Conservation (phyloP, 495 filamentous ascomycete genomes). For the Cetradonia linearis region DNA sequence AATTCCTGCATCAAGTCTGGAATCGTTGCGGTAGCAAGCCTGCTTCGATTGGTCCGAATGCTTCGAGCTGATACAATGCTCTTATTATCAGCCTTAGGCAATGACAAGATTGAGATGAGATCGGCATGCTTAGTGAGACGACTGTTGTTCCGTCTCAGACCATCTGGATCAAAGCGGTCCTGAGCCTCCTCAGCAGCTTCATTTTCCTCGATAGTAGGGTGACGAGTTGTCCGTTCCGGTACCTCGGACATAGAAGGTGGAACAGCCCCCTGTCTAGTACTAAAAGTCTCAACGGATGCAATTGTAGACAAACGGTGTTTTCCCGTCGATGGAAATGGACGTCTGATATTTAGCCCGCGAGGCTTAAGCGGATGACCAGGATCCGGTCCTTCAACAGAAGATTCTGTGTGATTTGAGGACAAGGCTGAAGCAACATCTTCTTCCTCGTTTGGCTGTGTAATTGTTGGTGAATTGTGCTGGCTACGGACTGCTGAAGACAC, state of each 20-base stretch:
- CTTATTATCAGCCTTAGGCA: conserved; percentile 52
- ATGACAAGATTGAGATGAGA: conserved; percentile 81
- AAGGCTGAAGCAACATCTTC: conserved; percentile 29
- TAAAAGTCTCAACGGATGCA: conserved; percentile 52
- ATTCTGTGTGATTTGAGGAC: conserved; percentile 14
- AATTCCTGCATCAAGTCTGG: conserved; percentile 72
- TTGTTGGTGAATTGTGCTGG: not conserved
- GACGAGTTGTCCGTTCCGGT: conserved; percentile 14
- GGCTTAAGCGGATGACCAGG: conserved; percentile 14
- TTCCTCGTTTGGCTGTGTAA: conserved; percentile 25
- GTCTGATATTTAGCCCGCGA: conserved; percentile 32
- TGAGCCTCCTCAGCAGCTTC: conserved; percentile 29
- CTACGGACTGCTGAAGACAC: conserved; percentile 19
- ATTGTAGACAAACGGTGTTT: conserved; percentile 66
- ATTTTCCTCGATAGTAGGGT: conserved; percentile 5
- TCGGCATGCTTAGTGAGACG: conserved; percentile 86
- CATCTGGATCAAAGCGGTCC: conserved; percentile 37
- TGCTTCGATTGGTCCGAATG: conserved; percentile 60
- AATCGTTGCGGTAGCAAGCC: conserved; percentile 54
- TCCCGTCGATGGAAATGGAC: conserved; percentile 52
- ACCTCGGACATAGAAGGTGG: conserved; percentile 34
- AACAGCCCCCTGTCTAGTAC: conserved; percentile 25
- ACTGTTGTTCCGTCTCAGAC: conserved; percentile 40
- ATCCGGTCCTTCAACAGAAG: conserved; percentile 21
- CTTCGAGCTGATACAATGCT: conserved; percentile 63